Evolutionary conservation across 2,329 filamentous ascomycete species (phyloP).

Genomic region (Fusarium tupiense): DNA sequence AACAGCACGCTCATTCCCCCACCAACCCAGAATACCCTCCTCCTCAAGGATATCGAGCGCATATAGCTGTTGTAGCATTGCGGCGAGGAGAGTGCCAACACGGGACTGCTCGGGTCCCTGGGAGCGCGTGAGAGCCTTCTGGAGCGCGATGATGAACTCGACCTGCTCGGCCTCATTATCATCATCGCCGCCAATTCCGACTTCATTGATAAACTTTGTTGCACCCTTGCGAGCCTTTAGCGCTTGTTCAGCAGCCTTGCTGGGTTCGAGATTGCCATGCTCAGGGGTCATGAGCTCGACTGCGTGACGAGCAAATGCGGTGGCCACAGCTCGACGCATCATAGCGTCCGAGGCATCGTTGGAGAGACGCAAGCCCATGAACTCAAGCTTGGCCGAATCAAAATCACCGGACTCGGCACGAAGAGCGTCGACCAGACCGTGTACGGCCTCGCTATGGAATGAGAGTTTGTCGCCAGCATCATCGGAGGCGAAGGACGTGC

Average conservation of each 20-base stretch:
- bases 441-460: slow-evolving; percentile 89
- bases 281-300: slow-evolving; percentile 70
- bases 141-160: slow-evolving; percentile 83
- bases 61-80: slow-evolving; percentile 85
- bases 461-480: slow-evolving; percentile 66
- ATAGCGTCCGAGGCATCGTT: slow-evolving; percentile 90
- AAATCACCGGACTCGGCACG: slow-evolving; percentile 81
- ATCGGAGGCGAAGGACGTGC: slow-evolving; percentile 78
- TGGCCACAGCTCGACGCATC: slow-evolving; percentile 86
- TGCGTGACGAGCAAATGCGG: slow-evolving; percentile 85
- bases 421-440: slow-evolving; percentile 86
- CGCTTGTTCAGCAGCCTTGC: slow-evolving; percentile 71
- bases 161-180: slow-evolving; percentile 75
- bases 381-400: slow-evolving; percentile 84
- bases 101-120: slow-evolving; percentile 64
- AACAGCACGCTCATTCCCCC: slow-evolving; percentile 75
- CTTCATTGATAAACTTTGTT: slow-evolving; percentile 65
- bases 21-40: slow-evolving; percentile 90
- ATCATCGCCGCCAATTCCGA: slow-evolving; percentile 68
- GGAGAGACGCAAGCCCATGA: slow-evolving; percentile 90
- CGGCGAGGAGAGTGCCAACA: slow-evolving; percentile 74
- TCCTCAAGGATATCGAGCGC: slow-evolving; percentile 87
- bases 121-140: slow-evolving; percentile 77
- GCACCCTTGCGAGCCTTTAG: slow-evolving; percentile 66
- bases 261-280: slow-evolving; percentile 64